phyloP scores from a whole-genome alignment of 371 early-diverging fungal species.

The Dichotomocladium elegans region DNA sequence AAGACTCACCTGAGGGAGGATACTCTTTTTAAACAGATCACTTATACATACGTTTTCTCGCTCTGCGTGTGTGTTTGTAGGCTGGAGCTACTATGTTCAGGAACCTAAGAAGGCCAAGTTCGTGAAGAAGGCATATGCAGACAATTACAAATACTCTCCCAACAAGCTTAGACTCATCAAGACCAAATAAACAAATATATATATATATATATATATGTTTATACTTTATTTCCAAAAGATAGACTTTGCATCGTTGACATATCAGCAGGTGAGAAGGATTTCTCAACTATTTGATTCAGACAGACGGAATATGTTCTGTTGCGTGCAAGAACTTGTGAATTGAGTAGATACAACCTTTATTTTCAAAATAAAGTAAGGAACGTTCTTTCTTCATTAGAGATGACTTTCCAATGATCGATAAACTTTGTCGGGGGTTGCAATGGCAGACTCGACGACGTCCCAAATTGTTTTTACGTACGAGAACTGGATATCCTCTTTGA shows the following conservation, averaged over 20 bases:
- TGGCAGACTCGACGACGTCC: constrained; percentile 62
- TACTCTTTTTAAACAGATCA: not conserved
- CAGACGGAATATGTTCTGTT: no score
- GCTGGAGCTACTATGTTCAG: constrained; percentile 85
- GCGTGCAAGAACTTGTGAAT: no score
- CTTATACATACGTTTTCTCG: not conserved
- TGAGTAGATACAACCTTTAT: not conserved
- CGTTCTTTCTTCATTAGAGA: not conserved
- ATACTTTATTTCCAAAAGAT: not conserved
- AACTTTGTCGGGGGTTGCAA: constrained; percentile 30
- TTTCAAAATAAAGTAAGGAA: no score
- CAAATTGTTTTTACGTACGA: constrained; percentile 59
- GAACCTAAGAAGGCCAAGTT: constrained; percentile 76
- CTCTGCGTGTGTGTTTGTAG: constrained; percentile 14
- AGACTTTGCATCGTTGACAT: not conserved
- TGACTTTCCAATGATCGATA: not conserved
- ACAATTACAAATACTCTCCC: constrained; percentile 85
- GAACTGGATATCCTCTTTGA: constrained; percentile 63
- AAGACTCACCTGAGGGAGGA: no score
- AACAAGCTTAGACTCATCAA: constrained; percentile 73
- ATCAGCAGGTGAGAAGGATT: no score
- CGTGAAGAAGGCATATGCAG: constrained; percentile 80
- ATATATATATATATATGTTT: no score
- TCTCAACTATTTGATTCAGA: no score
- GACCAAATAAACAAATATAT: constrained; percentile 79